A percentile compares a stretch with the other conserved stretches of the same genome.
These are phyloP conservation scores for Meredithiella fracta DNA, from an alignment of 2,329 filamentous ascomycete species.

Conservation along the genomic window DNA sequence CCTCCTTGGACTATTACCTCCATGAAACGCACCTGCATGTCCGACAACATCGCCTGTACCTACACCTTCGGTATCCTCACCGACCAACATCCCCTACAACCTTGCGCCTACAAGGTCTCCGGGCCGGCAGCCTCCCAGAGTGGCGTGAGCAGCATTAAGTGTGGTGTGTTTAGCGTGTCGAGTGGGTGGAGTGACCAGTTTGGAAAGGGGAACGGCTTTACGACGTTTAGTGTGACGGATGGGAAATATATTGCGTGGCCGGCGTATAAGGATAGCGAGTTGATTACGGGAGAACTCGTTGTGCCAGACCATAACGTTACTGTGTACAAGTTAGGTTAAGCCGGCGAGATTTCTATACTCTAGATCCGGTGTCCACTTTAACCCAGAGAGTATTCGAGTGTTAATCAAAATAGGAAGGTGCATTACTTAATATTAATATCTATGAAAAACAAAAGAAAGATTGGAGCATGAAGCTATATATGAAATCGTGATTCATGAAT, in stretches of 20 bases:
- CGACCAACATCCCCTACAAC: conserved; percentile 17
- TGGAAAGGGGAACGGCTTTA: conserved; percentile 35
- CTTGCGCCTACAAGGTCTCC: not conserved
- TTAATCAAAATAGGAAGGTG: too few species aligned
- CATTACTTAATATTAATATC: too few species aligned
- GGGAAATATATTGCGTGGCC: conserved; percentile 33
- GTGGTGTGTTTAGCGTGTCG: conserved; percentile 34
- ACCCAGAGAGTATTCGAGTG: too few species aligned
- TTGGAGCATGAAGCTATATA: too few species aligned
- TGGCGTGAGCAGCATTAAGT: conserved; percentile 19
- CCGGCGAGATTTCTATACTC: not conserved
- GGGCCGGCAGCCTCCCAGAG: not conserved
- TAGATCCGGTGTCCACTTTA: too few species aligned
- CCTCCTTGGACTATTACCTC: conserved; percentile 28
- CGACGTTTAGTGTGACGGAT: conserved; percentile 34
- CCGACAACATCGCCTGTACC: conserved; percentile 25
- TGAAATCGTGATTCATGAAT: too few species aligned
- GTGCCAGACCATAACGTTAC: conserved; percentile 5
- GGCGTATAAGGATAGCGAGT: conserved; percentile 35
- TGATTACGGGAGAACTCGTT: conserved; percentile 18
- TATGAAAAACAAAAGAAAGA: too few species aligned
- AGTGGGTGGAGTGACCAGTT: conserved; percentile 41
- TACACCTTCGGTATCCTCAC: conserved; percentile 30
- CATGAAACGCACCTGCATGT: conserved; percentile 26
- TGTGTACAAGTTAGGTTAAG: not conserved